Conservation (phyloP, 192 early-diverging fungal species). For the Coemansia interrupta region DNA sequence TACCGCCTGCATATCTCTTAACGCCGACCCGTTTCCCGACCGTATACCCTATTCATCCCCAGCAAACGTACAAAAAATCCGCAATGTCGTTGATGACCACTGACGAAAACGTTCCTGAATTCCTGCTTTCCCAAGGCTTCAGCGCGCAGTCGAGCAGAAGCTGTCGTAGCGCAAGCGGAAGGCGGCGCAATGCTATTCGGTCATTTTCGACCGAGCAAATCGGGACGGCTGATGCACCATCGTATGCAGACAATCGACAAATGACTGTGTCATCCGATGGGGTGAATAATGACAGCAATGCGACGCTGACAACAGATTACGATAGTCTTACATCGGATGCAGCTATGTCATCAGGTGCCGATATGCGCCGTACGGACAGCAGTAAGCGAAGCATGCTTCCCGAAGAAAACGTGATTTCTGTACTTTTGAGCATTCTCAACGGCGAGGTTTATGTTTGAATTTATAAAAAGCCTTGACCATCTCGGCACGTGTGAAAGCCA, state of each 20-base stretch:
- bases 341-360: not conserved
- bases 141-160: constrained; percentile 25
- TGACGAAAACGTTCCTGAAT: constrained; percentile 15
- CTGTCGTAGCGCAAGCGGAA: constrained; percentile 6
- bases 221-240: not conserved
- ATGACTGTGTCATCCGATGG: not conserved
- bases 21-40: no score
- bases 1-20: no score
- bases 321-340: not conserved
- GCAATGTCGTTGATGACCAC: constrained; percentile 6
- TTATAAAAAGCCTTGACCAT: no score
- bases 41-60: not conserved
- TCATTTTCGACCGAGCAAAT: constrained; percentile 6
- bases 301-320: not conserved
- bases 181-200: constrained; percentile 14
- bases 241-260: constrained; percentile 2
- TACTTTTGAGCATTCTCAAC: constrained; percentile 21
- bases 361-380: not conserved
- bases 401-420: constrained; percentile 10
- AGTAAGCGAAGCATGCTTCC: not conserved
- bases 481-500: not conserved
- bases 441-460: constrained; percentile 6
- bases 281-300: not conserved
- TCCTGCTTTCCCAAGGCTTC: constrained; percentile 31
- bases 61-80: not conserved